phyloP scores from a whole-genome alignment of 2,329 filamentous ascomycete species.

The Ophiocordyceps robertsii region DNA sequence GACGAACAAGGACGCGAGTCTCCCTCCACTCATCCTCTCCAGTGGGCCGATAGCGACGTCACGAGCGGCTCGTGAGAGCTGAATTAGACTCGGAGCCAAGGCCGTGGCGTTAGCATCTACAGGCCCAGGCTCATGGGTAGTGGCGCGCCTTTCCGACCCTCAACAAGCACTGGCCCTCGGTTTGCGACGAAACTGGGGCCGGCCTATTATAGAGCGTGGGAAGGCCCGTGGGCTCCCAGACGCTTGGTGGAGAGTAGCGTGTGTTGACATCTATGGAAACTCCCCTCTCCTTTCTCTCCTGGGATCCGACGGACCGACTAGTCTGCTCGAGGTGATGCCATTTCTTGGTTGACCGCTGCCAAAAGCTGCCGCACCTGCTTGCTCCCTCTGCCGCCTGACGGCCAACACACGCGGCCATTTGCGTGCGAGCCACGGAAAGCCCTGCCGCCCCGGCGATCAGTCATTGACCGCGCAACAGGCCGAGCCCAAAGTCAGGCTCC shows the following conservation, averaged over 20 bases:
- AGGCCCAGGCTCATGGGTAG: not conserved
- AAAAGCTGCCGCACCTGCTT: no score
- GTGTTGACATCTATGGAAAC: no score
- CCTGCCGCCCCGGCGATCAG: no score
- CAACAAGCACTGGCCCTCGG: not conserved
- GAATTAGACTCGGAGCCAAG: not conserved
- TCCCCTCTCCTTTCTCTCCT: no score
- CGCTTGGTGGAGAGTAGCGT: not conserved
- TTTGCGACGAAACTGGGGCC: not conserved
- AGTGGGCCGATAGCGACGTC: not conserved
- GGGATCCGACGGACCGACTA: no score
- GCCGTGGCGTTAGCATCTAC: not conserved
- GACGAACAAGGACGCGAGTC: not conserved
- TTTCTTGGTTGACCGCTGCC: no score
- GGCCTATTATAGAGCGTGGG: not conserved
- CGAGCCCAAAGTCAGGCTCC: no score
- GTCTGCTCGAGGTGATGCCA: no score
- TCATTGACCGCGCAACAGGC: no score
- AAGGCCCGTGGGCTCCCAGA: not conserved
- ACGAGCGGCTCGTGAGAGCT: not conserved
- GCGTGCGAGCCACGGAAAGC: no score
- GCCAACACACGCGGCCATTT: no score
- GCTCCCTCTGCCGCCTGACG: no score
- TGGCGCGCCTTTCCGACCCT: not conserved
- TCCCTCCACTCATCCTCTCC: not conserved